Base-by-base conservation (phyloP, 805 yeast genomes). In the Debaryomyces tyrocola region DNA sequence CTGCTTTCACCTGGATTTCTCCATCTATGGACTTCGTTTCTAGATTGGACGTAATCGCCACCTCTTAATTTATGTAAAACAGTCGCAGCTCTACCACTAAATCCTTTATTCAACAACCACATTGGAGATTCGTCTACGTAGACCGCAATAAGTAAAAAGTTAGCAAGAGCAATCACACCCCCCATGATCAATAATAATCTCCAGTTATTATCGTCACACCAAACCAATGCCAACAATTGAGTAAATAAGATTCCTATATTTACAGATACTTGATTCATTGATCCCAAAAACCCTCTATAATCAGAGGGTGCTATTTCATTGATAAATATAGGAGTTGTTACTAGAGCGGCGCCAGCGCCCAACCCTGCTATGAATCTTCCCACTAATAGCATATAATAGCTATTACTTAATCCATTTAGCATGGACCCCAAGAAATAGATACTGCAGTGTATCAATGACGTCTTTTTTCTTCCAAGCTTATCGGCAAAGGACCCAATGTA, bases 301-400 rank as follows among this genome's bases (percentile, higher is more conserved):
- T 71, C 71, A 1, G 74, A 64, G 0, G 97, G 97, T 6, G 94
- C 73, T 9, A 90, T 77, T 65, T 90, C 96, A 60, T 83, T 85
- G 56, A 94, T 81, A 54, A 82, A 84, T 49, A 94, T 64, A 0
- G 98, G 96, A 0, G 90, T 85, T 14, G 87, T 82, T 3, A 94
- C 98, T 47, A 94, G 78, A 1, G 92, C 85, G 10, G 84, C 74
- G 4, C 99, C 99, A 6, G 97, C 95, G 1, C 87, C 96, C 2
- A 90, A 41, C 0, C 99, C 99, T 15, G 88, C 79, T 4, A 88
- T 55, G 45, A 90, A 75, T 48, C 99, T 75, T 0, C 97, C 97
- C 11, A 79, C 4, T 10, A 81, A 57, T 50, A 92, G 63, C 1
- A 59, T 50, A 3, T 42, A 4, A 49, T 77, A 78, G 9, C 70